Evolutionary conservation across 768 basidiomycete species (phyloP), one percentile per base, ranked within the genome.

Genomic region (Rhodotorula babjevae): DNA sequence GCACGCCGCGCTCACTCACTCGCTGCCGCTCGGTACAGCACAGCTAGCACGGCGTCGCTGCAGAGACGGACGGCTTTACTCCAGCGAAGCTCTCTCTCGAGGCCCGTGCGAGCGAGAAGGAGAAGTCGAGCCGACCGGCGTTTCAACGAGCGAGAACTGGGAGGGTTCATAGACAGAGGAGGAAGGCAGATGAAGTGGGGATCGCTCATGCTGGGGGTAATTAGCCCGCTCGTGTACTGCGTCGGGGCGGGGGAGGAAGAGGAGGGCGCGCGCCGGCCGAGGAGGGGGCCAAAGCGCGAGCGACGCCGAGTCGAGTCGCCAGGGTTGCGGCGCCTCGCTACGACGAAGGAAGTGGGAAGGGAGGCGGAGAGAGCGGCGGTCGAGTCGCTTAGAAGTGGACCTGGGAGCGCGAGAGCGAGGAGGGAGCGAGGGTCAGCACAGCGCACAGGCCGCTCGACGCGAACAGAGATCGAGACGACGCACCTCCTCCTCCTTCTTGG

Each of bases 401-500:
- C 59, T 61, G 29, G 2, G 18, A 7, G 11, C 5, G 57, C 42
- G 44, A 12, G 12, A 25, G 14, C n/a, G 18, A 46, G 8, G 23
- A 2, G n/a, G 36, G n/a, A 21, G 27, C 27, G 33, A 18, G 23
- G 11, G 33, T 46, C 14, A 36, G 40, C 5, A 19, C 21, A 25
- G 36, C 5, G 18, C n/a, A n/a, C n/a, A n/a, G n/a, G n/a, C n/a
- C n/a, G n/a, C n/a, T n/a, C n/a, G n/a, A n/a, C n/a, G n/a, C n/a
- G n/a, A n/a, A n/a, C 6, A 36, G 21, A 19, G 23, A 42, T n/a
- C n/a, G n/a, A 27, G 36, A 44, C 11, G 29, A 61, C 60, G 25
- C 44, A 61, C 60, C 27, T 46, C 44, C 60, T 61, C 60, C 44
- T 61, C 60, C 60, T 61, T 61, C 42, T n/a, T 44, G 27, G 60